Evolutionary conservation across 2,329 filamentous ascomycete species (phyloP), one percentile per base, ranked within the genome.

Genomic region (Diaporthe aspalathi): DNA sequence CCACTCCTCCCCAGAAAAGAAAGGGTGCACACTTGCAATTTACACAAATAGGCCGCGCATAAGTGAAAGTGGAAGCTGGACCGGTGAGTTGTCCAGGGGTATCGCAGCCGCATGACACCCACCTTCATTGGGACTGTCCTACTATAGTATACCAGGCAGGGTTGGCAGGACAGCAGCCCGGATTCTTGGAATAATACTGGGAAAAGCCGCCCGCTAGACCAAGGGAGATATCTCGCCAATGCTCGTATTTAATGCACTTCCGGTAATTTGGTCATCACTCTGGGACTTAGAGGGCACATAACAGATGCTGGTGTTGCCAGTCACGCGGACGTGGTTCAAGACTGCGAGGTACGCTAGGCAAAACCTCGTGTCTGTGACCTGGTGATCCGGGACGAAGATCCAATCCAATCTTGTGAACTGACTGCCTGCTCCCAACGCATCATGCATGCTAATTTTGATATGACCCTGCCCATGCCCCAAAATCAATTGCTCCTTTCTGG

Each of bases 31-130:
- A 32, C 24, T 32, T 11, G 17, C 11, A 8, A 24, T 43, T 63
- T 24, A 49, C 60, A 63, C 60, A 49, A 63, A 63, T 17, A 35
- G 27, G 43, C 60, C 60, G 32, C 29, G 43, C 60, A 35, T 32
- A 16, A 49, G 60, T 63, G 20, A 63, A 49, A 49, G n/a, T 49
- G 60, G 60, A 47, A 63, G 60, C 60, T 63, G 20, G 29, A 27
- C 60, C 27, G 43, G 43, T 1, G 40, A 24, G 16, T 27, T 16
- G 24, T 17, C 16, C 57, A 62, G 57, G 57, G 57, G 43, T 63
- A 3, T 5, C 27, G 43, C 3, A 63, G 57, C 57, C 20, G 27
- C 43, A 63, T 32, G 35, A 32, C 20, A 49, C 43, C 29, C 27
- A 63, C 11, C 11, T 24, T 17, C 52, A 5, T 54, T 14, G 29